Evolutionary conservation across 768 basidiomycete species (phyloP), one percentile per base, ranked within the genome.

Genomic region (Lactarius evosmus): DNA sequence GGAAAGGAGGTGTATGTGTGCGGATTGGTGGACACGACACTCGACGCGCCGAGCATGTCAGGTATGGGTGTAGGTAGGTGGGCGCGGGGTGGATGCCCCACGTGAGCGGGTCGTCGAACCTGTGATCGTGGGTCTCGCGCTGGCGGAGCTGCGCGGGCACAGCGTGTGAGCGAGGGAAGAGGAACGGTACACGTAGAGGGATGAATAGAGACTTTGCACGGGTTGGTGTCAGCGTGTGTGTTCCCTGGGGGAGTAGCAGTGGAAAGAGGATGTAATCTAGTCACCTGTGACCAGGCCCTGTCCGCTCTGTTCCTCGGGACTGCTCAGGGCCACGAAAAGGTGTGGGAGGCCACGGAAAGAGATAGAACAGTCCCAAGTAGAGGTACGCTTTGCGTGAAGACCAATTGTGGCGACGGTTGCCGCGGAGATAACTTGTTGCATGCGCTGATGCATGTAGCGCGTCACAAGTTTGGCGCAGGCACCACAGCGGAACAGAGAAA

Each of bases 1-100:
- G n/a, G 61, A 65, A 46, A 41, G 57, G 36, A 59, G 19, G 34
- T 19, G 36, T 33, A 25, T 52, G 7, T n/a, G 29, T 71, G 93
- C 87, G 88, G 86, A 75, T 94, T 96, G 6, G 91, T 97, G 75
- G 96, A 97, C 80, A 96, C 88, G 72, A 97, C 86, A 62, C 97
- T 95, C 7, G 89, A 88, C 14, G 93, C 93, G 40, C 95, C 95
- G 27, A 98, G 56, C 95, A 82, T n/a, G 79, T 89, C 55, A 80
- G 85, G 33, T 78, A 76, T 11, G 87, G 75, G 58, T 75, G 76
- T 25, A 87, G 75, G 72, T 87, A 92, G 67, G 80, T 84, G 40
- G 76, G 73, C 27, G 82, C 70, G 0, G 94, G 93, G 56, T 93
- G 84, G 17, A 89, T 77, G 4, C 93, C 93, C 95, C 95, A 98